phyloP scores from a whole-genome alignment of 768 basidiomycete species.

The Hirschioporus abietinus region DNA sequence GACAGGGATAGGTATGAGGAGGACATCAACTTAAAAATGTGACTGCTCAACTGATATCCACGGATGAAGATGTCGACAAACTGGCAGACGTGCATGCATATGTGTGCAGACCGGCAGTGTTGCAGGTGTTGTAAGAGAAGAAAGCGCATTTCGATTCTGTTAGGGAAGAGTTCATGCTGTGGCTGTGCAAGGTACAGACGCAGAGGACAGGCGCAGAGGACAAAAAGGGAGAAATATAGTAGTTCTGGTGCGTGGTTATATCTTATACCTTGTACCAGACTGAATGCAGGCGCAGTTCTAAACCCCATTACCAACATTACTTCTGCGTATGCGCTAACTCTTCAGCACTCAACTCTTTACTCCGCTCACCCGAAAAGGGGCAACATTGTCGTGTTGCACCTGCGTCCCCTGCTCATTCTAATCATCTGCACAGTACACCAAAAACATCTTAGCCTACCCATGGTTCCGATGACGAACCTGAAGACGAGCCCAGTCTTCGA shows the following conservation, averaged over 20 bases:
- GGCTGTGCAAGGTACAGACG: conserved; percentile 88
- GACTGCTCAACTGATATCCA: conserved; percentile 68
- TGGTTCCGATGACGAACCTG: conserved; percentile 30
- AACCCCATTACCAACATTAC: conserved; percentile 35
- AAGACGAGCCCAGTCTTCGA: conserved; percentile 43
- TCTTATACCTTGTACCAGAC: not conserved
- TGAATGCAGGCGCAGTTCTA: conserved; percentile 31
- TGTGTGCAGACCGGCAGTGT: conserved; percentile 69
- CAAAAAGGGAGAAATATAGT: conserved; percentile 57
- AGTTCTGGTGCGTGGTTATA: conserved; percentile 35
- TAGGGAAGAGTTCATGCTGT: conserved; percentile 87
- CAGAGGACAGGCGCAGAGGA: too few species aligned
- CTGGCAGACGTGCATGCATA: conserved; percentile 89
- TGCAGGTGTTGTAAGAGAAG: conserved; percentile 59
- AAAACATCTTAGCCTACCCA: conserved; percentile 34
- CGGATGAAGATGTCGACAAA: conserved; percentile 59
- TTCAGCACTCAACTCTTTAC: conserved; percentile 51
- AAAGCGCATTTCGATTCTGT: conserved; percentile 76
- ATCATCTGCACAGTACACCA: conserved; percentile 21
- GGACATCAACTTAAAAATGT: conserved; percentile 72
- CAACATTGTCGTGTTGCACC: conserved; percentile 13
- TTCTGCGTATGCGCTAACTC: conserved; percentile 43
- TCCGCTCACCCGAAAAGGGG: conserved; percentile 19
- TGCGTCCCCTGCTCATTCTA: conserved; percentile 16
- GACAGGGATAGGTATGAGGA: conserved; percentile 62